Percentiles rank a stretch among this genome's conserved stretches.
Conservation (phyloP, 1,284 basidiomycete species). For the Pseudozyma sp. region DNA sequence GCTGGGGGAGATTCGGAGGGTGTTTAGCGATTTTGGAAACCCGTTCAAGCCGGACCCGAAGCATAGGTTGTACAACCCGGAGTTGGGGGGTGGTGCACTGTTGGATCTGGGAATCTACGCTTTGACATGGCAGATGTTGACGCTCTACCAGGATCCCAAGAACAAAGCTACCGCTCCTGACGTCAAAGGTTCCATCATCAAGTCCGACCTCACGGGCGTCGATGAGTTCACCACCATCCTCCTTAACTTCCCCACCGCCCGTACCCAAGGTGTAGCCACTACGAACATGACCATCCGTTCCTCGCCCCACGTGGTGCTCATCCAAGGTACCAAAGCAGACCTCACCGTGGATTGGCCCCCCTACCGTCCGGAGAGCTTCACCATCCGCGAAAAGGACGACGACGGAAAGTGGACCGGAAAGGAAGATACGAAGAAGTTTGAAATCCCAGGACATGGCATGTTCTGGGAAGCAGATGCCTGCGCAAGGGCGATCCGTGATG, state of each 20-base stretch:
- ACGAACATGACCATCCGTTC: slow-evolving; percentile 38
- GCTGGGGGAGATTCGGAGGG: slow-evolving; percentile 48
- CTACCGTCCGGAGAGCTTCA: slow-evolving; percentile 70
- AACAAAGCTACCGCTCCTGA: slow-evolving; percentile 75
- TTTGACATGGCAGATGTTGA: slow-evolving; percentile 57
- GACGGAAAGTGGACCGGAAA: slow-evolving; percentile 35
- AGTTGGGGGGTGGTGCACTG: slow-evolving; percentile 83
- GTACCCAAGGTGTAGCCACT: slow-evolving; percentile 60
- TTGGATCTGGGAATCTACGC: slow-evolving; percentile 75
- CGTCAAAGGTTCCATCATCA: slow-evolving; percentile 73
- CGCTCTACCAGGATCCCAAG: slow-evolving; percentile 49
- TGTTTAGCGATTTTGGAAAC: slow-evolving; percentile 46
- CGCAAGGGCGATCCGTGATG: slow-evolving; percentile 80
- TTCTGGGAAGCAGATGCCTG: slow-evolving; percentile 78
- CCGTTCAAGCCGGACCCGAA: slow-evolving; percentile 69
- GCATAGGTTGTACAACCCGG: slow-evolving; percentile 84
- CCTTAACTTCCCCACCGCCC: slow-evolving; percentile 75
- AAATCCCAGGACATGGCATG: slow-evolving; percentile 72
- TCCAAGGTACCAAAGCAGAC: slow-evolving; percentile 58
- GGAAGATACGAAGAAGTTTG: slow-evolving; percentile 72
- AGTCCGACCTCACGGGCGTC: slow-evolving; percentile 80
- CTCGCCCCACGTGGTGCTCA: slow-evolving; percentile 22
- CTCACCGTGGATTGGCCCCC: slow-evolving; percentile 77
- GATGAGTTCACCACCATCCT: slow-evolving; percentile 82
- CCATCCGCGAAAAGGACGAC: slow-evolving; percentile 49